Base-by-base conservation (phyloP, 768 basidiomycete genomes). In the Suillus decipiens region DNA sequence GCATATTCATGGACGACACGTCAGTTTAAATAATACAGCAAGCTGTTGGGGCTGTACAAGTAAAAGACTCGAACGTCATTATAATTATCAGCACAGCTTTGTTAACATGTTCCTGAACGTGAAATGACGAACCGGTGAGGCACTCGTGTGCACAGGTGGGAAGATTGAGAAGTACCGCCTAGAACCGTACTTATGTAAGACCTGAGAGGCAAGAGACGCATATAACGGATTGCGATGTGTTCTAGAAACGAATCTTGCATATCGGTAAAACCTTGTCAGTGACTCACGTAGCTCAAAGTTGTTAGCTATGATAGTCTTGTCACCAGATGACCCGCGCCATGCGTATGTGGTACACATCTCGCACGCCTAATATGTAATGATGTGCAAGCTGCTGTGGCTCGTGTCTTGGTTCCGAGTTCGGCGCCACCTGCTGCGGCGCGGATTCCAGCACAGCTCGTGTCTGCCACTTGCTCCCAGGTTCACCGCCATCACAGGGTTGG, bases 11-110 rank as follows among this genome's bases (percentile, higher is more conserved):
- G 36, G 14, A 9, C 7, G 5, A 41, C 39, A 6, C 5, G 10
- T 3, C 24, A 11, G 37, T 57, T 28, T 57, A 57, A 41, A 39
- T 10, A 56, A 57, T 19, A 57, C 37, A 56, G 37, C 56, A 57
- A 57, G 56, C 19, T 5, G 2, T n/a, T 24, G 39, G 28, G 39
- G 56, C 56, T 57, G 28, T 57, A 39, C 39, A 41, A 19, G 9
- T 28, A 31, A 39, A 15, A 39, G 15, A 11, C 37, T 55, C 8
- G 24, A 17, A 28, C 56, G 39, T 57, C 56, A 41, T 28, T 28
- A 28, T 28, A 28, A 19, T 28, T 6, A 3, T 1, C 1, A 14
- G 56, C 41, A 57, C 39, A 41, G 56, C 56, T 31, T 19, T 28
- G 5, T 17, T 57, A 12, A 57, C 4, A 19, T 28, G 56, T 57